Base-by-base conservation (phyloP, 2,329 filamentous ascomycete genomes). In the Aspergillus sclerotialis region DNA sequence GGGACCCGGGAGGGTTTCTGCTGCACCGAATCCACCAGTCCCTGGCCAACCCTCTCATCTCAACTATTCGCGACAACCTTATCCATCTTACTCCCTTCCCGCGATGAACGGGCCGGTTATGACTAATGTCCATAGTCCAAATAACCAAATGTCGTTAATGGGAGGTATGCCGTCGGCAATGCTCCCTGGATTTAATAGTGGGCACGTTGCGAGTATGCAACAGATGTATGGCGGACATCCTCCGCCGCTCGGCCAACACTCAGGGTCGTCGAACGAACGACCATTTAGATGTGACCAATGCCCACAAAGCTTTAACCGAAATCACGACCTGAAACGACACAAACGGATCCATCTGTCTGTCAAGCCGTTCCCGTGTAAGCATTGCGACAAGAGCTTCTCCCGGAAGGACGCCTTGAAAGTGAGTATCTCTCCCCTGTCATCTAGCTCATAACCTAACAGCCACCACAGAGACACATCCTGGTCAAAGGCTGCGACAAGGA, bases 371-470 rank as follows among this genome's bases (percentile, higher is more conserved):
- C 89, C 89, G 0, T 98, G 92, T 59, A 77, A 70, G 5, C 82
- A 83, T 53, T 98, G 92, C 58, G 88, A 94, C 42, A 96, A 96
- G 75, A 92, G 85, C 57, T 98, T 98, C 55, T 95, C 89, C 3
- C 75, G 92, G 39, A 96, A 96, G 59, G 92, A 96, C 62, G 92
- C 92, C 7, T 69, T 98, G 18, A 96, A 96, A 84, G 92, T 96
- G 68, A 51, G 77, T 67, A 14, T 15, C 7, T 13, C 28, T 13
- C 3, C 27, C 29, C 31, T n/a, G 16, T 13, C 11, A 7, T 21
- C 1, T 14, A 12, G 3, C 19, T 5, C 14, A 4, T 4, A 14
- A 13, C 10, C 38, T 39, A 29, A 40, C 15, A n/a, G n/a, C n/a
- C 4, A 2, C 5, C 4, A 7, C 7, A 82, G 78, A 69, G 78